Conservation (phyloP, 768 basidiomycete species). For the Russula brevipes region DNA sequence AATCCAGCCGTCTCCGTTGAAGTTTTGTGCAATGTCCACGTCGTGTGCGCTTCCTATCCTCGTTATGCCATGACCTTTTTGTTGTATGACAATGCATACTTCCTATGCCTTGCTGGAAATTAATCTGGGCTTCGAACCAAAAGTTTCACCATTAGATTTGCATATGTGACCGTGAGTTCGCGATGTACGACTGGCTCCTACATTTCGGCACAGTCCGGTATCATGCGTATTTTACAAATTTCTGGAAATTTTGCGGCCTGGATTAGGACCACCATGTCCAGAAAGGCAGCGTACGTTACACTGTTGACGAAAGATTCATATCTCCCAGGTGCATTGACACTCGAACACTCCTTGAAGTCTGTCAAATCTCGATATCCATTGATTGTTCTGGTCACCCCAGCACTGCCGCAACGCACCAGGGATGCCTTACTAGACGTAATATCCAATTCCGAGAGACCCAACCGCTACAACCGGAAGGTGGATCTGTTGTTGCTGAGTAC, state of each 20-base stretch:
- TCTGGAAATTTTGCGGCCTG: not conserved
- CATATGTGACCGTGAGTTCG: not conserved
- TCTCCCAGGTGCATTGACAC: slow-evolving; percentile 51
- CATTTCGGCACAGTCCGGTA: slow-evolving; percentile 1
- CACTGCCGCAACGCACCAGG: slow-evolving; percentile 36
- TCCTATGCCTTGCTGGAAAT: not conserved
- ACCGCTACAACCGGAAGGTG: slow-evolving; percentile 48
- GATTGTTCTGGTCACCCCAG: slow-evolving; percentile 46
- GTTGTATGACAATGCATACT: slow-evolving; percentile 24
- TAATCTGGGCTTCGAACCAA: not conserved
- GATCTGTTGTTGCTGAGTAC: slow-evolving; percentile 33
- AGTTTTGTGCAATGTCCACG: slow-evolving; percentile 2
- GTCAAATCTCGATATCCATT: slow-evolving; percentile 46
- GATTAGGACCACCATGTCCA: slow-evolving; percentile 31
- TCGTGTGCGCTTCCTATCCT: slow-evolving; percentile 12
- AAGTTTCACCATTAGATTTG: not conserved
- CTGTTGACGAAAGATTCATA: slow-evolving; percentile 66
- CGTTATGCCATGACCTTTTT: slow-evolving; percentile 22
- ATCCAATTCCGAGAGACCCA: slow-evolving; percentile 59
- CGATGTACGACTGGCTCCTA: too few species aligned
- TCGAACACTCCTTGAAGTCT: slow-evolving; percentile 44
- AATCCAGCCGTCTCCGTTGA: slow-evolving; percentile 34
- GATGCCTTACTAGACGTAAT: slow-evolving; percentile 47
- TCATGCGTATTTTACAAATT: not conserved
- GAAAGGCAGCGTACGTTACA: slow-evolving; percentile 63